Base-by-base conservation (phyloP, 805 yeast species). In the Myxozyma neotropica region DNA sequence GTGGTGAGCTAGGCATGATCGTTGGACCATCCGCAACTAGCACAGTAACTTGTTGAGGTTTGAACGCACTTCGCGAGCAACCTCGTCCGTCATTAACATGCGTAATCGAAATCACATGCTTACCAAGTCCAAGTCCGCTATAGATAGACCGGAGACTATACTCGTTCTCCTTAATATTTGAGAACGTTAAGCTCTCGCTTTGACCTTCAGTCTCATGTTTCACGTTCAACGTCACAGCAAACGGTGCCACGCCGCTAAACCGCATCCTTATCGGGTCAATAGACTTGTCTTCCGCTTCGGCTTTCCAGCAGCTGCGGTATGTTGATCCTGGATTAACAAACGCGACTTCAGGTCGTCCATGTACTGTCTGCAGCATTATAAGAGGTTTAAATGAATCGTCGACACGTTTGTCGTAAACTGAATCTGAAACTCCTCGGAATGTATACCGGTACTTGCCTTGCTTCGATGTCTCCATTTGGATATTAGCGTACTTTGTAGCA, bases 21-120 rank as follows among this genome's bases (percentile, higher is more conserved):
- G 83, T 80, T 7, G 97, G 96, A 8, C 85, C 84, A 66, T 88
- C 92, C 1, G 93, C 85, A 6, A 92, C 83, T 0, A 83, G 80
- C 48, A 92, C 78, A 15, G 78, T 74, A 26, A 82, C 78, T 51
- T 74, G 75, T 54, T 83, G 77, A n/a, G 73, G 8, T 67, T 72
- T n/a, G 42, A 42, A 15, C 33, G 77, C 57, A 19, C 42, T 43
- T 23, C 79, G 78, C 2, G 70, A 63, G 72, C 98, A 93, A 0
- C 92, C 94, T 67, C 83, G 83, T 0, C 81, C 78, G 73, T 93
- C 97, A 3, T 72, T 69, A 13, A 92, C 77, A 58, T 80, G 80
- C 26, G 77, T 77, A 27, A 93, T 76, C 0, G 82, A 75, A 1
- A 93, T 74, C 12, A 79, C 67, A 69, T 89, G 92, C 39, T 83